These are phyloP conservation scores for Aureobasidium sp. DNA, from an alignment of 2,329 filamentous ascomycete genomes.

Conservation along the genomic window DNA sequence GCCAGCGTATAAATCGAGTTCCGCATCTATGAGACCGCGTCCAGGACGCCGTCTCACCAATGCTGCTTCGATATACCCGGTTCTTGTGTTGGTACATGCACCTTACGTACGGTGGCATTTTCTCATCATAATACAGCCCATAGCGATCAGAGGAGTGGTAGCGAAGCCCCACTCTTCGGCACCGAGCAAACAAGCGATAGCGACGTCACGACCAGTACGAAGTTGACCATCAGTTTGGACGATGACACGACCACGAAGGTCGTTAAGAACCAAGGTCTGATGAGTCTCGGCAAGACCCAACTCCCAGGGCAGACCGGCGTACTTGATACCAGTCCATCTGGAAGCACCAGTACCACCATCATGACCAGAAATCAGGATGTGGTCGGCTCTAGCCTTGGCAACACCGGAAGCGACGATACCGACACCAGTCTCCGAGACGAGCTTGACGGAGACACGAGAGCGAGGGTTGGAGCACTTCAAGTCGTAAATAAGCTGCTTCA, in stretches of 20 bases:
- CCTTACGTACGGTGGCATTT: slow-evolving; percentile 50
- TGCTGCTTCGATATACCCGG: not conserved
- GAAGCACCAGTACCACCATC: slow-evolving; percentile 96
- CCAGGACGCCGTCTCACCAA: too few species aligned
- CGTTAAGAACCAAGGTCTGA: slow-evolving; percentile 91
- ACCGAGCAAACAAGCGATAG: slow-evolving; percentile 87
- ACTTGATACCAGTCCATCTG: slow-evolving; percentile 97
- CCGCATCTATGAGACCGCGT: too few species aligned
- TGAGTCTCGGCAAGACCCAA: slow-evolving; percentile 94
- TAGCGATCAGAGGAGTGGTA: slow-evolving; percentile 87
- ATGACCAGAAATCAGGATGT: slow-evolving; percentile 93
- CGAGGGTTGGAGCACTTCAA: slow-evolving; percentile 93
- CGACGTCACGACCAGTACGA: slow-evolving; percentile 85
- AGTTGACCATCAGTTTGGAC: slow-evolving; percentile 96
- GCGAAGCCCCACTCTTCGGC: slow-evolving; percentile 99
- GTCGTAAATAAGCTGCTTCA: slow-evolving; percentile 97
- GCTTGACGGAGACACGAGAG: slow-evolving; percentile 88
- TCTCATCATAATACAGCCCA: slow-evolving; percentile 94
- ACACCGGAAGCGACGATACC: slow-evolving; percentile 97
- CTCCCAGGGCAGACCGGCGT: slow-evolving; percentile 94
- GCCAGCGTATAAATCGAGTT: not conserved
- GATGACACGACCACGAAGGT: slow-evolving; percentile 88
- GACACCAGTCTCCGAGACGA: slow-evolving; percentile 94
- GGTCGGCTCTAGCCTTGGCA: slow-evolving; percentile 93
- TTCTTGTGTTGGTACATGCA: slow-evolving; percentile 1